phyloP scores from a whole-genome alignment of 352 stramenopile genomes.

The Plasmopara viticola region DNA sequence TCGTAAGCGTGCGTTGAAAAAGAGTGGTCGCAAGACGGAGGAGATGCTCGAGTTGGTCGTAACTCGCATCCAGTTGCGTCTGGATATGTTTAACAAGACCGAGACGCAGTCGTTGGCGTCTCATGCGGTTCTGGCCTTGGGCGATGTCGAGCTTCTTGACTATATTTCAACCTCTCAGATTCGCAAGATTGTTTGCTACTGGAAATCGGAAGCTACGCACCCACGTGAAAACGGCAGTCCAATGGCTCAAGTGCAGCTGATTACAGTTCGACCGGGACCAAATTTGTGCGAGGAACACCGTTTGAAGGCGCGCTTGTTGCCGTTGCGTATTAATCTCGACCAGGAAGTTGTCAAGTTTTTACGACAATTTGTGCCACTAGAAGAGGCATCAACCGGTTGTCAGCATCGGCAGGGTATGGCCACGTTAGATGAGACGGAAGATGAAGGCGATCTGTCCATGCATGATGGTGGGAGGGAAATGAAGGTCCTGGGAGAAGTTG shows the following conservation, averaged over 20 bases:
- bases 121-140: slow-evolving; percentile 66
- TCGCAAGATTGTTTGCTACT: slow-evolving; percentile 87
- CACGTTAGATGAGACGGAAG: slow-evolving; percentile 28
- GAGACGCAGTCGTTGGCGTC: slow-evolving; percentile 66
- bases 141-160: slow-evolving; percentile 80
- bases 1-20: slow-evolving; percentile 66
- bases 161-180: slow-evolving; percentile 89
- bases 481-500: slow-evolving; percentile 17
- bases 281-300: slow-evolving; percentile 82
- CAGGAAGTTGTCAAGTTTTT: slow-evolving; percentile 85
- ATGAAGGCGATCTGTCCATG: slow-evolving; percentile 25
- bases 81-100: slow-evolving; percentile 81
- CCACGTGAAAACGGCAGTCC: slow-evolving; percentile 79
- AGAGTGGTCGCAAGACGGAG: slow-evolving; percentile 79
- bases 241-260: slow-evolving; percentile 75
- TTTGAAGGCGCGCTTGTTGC: slow-evolving; percentile 66
- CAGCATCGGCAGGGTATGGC: slow-evolving; percentile 10
- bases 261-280: slow-evolving; percentile 66
- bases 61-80: slow-evolving; percentile 71
- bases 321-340: slow-evolving; percentile 79
- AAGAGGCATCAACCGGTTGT: slow-evolving; percentile 20
- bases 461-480: slow-evolving; percentile 50
- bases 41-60: slow-evolving; percentile 85
- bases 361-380: slow-evolving; percentile 67
- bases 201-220: slow-evolving; percentile 80